A percentile compares a stretch with the other conserved stretches of the same genome.
Conservation (phyloP, 805 yeast species). For the Ascoidea rubescens region DNA sequence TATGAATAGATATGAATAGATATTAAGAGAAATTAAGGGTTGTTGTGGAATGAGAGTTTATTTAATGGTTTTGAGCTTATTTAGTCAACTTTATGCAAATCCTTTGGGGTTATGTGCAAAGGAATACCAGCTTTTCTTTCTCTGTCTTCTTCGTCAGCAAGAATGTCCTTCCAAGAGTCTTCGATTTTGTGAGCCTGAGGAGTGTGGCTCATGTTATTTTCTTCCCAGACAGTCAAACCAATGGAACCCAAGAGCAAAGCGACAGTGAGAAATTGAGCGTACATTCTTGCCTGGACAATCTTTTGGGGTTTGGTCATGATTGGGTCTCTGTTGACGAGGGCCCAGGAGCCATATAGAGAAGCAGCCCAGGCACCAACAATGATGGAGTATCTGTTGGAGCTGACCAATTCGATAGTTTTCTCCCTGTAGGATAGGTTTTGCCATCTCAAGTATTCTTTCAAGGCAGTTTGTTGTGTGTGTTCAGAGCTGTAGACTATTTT, state of each 20-base stretch:
- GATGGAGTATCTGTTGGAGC: conserved; percentile 48
- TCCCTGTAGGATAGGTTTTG: conserved; percentile 31
- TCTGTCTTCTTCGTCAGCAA: conserved; percentile 26
- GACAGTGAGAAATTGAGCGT: conserved; percentile 76
- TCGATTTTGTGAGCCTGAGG: conserved; percentile 20
- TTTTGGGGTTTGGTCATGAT: conserved; percentile 66
- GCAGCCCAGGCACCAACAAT: conserved; percentile 70
- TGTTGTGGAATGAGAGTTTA: no score
- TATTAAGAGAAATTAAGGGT: no score
- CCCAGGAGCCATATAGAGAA: conserved; percentile 72
- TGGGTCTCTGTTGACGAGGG: conserved; percentile 54
- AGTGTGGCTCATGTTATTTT: conserved; percentile 21
- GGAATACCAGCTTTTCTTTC: background rate
- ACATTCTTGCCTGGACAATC: conserved; percentile 81
- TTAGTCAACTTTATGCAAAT: background rate
- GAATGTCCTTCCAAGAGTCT: conserved; percentile 33
- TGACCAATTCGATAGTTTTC: conserved; percentile 32
- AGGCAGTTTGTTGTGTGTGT: conserved; percentile 21
- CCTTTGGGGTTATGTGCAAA: background rate
- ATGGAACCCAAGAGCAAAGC: conserved; percentile 55
- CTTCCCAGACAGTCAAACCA: conserved; percentile 51
- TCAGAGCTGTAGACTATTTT: conserved; percentile 39
- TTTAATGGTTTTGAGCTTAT: no score
- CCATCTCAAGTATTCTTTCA: conserved; percentile 40
- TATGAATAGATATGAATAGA: no score